Base-by-base conservation (phyloP, 2,329 filamentous ascomycete genomes). In the Diaporthe caulivora region DNA sequence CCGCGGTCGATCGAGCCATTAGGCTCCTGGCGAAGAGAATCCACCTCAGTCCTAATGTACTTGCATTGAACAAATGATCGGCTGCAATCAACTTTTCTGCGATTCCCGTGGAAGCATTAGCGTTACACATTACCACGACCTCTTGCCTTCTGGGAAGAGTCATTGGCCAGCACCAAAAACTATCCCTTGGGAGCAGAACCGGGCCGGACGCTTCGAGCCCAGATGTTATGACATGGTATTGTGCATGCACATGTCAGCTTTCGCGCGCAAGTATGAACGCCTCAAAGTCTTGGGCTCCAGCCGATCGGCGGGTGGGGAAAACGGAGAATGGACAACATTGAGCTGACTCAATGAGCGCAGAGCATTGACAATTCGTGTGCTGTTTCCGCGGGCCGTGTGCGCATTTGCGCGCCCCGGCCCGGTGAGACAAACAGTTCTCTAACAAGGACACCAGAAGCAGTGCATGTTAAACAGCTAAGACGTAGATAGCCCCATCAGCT, bases 371-470 rank as follows among this genome's bases (percentile, higher is more conserved):
- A 47, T 47, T 64, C 37, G 13, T 31, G 40, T 24, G n/a, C 9
- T n/a, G 18, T n/a, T 47, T 64, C 58, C 58, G 58, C 58, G 58
- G 60, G 49, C n/a, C 13, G 7, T 0, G 3, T 64, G 60, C 42
- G 42, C 60, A 24, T 34, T 37, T 64, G 60, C 60, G 60, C 42
- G 26, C 1, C 58, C 60, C 60, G 42, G 26, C 60, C 57, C 57
- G 57, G 57, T 62, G 0, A 21, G 2, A 44, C 57, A 62, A 62
- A 62, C 57, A 44, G 2, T 1, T 18, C 57, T 44, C 57, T 62
- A 62, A 62, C 57, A 44, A 13, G 1, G 1, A 15, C 18, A 29
- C 10, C 58, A 4, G 42, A n/a, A 29, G 21, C 17, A 13, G 0
- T 1, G 10, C 17, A 15, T 9, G 9, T 17, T 2, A 15, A 18